phyloP scores from a whole-genome alignment of 2,329 filamentous ascomycete species.

The Cytospora piceae region DNA sequence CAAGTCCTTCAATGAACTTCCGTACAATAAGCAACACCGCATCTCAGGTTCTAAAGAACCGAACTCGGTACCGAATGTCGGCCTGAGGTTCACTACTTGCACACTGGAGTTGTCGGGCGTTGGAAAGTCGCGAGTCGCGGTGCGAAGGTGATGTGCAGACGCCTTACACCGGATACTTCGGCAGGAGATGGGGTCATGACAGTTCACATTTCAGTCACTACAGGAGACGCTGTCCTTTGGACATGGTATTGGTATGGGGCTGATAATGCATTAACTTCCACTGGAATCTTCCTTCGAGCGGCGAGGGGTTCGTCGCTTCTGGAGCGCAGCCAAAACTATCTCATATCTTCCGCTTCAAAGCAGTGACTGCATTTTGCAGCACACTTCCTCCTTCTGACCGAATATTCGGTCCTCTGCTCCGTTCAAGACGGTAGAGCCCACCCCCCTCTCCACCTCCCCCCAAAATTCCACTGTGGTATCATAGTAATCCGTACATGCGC shows the following conservation, averaged over 20 bases:
- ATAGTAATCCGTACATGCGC: constrained; percentile 18
- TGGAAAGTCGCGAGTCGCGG: not conserved
- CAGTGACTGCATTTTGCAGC: not conserved
- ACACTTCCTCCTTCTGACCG: not conserved
- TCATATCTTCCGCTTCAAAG: no score
- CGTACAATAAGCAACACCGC: no score
- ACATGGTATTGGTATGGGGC: not conserved
- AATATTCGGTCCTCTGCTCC: not conserved
- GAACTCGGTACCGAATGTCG: no score
- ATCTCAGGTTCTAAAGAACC: no score
- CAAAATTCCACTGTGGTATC: constrained; percentile 17
- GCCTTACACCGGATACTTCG: not conserved
- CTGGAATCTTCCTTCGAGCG: not conserved
- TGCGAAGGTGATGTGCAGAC: not conserved
- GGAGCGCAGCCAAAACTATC: not conserved
- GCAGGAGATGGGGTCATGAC: not conserved
- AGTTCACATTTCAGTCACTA: not conserved
- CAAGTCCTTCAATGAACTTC: no score
- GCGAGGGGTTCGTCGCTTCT: not conserved
- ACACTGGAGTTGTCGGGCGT: no score
- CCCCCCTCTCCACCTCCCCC: not conserved
- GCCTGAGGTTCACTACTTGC: no score
- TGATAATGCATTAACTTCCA: not conserved
- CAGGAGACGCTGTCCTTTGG: not conserved
- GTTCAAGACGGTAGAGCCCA: not conserved